Conservation (phyloP, 2,329 filamentous ascomycete genomes). For the Diaporthe ampelina region DNA sequence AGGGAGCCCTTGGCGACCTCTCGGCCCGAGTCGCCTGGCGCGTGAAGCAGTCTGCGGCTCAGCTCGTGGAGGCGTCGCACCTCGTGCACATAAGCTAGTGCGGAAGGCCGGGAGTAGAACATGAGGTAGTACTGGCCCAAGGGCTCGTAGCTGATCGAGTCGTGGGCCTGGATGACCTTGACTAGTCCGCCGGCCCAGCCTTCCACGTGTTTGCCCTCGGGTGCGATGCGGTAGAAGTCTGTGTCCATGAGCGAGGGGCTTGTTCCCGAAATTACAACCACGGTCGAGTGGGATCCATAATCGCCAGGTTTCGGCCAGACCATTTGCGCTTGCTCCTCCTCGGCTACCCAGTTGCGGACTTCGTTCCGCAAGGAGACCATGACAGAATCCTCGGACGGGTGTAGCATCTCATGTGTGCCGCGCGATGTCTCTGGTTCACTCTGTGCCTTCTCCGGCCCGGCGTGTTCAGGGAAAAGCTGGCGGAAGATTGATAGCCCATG, state of each 20-base stretch:
- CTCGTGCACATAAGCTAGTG: conserved; percentile 71
- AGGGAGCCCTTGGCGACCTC: conserved; percentile 57
- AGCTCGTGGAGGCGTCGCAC: conserved; percentile 62
- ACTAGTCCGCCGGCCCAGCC: conserved; percentile 76
- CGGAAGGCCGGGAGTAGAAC: conserved; percentile 73
- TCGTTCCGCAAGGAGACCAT: conserved; percentile 40
- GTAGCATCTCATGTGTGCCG: background rate
- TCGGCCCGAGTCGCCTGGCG: conserved; percentile 49
- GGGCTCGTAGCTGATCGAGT: conserved; percentile 73
- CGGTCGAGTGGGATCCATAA: conserved; percentile 42
- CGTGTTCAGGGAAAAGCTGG: conserved; percentile 37
- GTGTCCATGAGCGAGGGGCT: conserved; percentile 72
- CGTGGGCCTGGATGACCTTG: conserved; percentile 75
- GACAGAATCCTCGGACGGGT: conserved; percentile 17
- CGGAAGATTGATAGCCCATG: conserved; percentile 25
- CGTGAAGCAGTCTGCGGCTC: conserved; percentile 48
- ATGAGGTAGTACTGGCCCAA: conserved; percentile 77
- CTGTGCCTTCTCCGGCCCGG: background rate
- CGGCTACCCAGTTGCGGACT: conserved; percentile 39
- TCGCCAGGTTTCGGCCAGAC: conserved; percentile 29
- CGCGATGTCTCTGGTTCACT: background rate
- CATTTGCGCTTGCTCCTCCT: background rate
- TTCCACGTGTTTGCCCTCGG: conserved; percentile 74
- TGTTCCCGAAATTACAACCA: conserved; percentile 70
- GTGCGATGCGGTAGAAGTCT: conserved; percentile 79